These are phyloP conservation scores for Termitomyces sp. DNA, from an alignment of 768 basidiomycete genomes.

Conservation along the genomic window DNA sequence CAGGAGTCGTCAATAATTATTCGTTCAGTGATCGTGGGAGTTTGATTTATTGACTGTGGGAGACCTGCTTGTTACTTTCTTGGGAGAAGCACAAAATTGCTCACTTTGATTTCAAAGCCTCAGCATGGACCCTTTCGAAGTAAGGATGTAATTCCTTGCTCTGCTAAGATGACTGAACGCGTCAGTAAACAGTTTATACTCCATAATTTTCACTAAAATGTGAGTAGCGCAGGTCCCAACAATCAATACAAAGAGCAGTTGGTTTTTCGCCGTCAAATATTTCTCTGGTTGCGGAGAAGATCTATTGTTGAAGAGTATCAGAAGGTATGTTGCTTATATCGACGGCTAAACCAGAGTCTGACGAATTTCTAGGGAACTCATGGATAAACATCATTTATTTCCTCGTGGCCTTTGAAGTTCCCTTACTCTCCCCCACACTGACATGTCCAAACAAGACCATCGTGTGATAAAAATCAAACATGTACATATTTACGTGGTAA, in stretches of 20 bases:
- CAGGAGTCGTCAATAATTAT: constrained; percentile 9
- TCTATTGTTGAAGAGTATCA: constrained; percentile 84
- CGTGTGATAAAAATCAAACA: not conserved
- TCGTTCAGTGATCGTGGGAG: constrained; percentile 13
- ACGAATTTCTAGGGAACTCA: constrained; percentile 64
- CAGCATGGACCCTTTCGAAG: constrained; percentile 68
- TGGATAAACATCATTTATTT: constrained; percentile 94
- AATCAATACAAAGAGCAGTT: constrained; percentile 87
- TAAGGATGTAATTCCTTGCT: constrained; percentile 69
- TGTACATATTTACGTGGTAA: not conserved
- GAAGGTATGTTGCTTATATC: constrained; percentile 53
- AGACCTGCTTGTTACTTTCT: too few species aligned
- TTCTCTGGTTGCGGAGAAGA: constrained; percentile 87
- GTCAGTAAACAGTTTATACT: constrained; percentile 34
- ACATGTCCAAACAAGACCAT: too few species aligned
- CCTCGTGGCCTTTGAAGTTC: constrained; percentile 83
- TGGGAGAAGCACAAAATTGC: too few species aligned
- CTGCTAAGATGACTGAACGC: constrained; percentile 65
- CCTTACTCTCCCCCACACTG: too few species aligned
- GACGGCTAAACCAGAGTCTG: too few species aligned
- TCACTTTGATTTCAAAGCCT: too few species aligned
- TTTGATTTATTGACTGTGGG: constrained; percentile 14
- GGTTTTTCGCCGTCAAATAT: constrained; percentile 81
- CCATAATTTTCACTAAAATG: constrained; percentile 21
- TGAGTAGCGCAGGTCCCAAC: constrained; percentile 61